Base-by-base conservation (phyloP, 2,329 filamentous ascomycete species). In the Ambrosiella cleistominuta region DNA sequence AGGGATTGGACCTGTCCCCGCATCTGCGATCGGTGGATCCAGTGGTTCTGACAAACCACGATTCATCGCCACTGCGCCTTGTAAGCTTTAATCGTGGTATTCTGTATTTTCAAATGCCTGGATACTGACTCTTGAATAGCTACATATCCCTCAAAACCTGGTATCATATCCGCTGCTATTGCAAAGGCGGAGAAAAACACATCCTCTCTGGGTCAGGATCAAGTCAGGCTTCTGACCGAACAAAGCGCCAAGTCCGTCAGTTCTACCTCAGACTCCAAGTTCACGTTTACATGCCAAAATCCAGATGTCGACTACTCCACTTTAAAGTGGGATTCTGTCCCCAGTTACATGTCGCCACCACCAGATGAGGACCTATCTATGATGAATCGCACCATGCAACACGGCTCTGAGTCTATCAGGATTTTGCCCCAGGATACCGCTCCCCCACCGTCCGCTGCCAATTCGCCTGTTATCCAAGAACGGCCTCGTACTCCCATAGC, bases 271-370 rank as follows among this genome's bases (percentile, higher is more conserved):
- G 88, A 89, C 59, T 85, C 86, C 0, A 88, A 96, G 65, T 98
- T 98, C 68, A 98, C 93, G 8, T 98, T 98, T 67, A 95, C 88
- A 11, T 96, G 89, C 70, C 87, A 94, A 65, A 91, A 90, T 1
- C 88, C 93, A 67, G 88, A 89, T 42, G 47, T 51, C 47, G 17
- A 51, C 47, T 51, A 51, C 27, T 83, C 87, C 0, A 82, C 85
- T 58, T 79, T 88, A 68, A 81, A 83, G 56, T 88, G 86, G 82
- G 86, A 86, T 49, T 38, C 40, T 37, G 39, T n/a, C 64, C 38
- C 38, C 65, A 49, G 62, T 64, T 15, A 44, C 15, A 45, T 19
- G 12, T 51, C 57, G 8, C 19, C 45, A 47, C 44, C 44, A 15
- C 9, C 13, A 15, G 44, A 47, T 27, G 45, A 57, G 44, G n/a